Evolutionary conservation across 805 yeast species (phyloP).

Genomic region (Wilhelminamyces savonicus): DNA sequence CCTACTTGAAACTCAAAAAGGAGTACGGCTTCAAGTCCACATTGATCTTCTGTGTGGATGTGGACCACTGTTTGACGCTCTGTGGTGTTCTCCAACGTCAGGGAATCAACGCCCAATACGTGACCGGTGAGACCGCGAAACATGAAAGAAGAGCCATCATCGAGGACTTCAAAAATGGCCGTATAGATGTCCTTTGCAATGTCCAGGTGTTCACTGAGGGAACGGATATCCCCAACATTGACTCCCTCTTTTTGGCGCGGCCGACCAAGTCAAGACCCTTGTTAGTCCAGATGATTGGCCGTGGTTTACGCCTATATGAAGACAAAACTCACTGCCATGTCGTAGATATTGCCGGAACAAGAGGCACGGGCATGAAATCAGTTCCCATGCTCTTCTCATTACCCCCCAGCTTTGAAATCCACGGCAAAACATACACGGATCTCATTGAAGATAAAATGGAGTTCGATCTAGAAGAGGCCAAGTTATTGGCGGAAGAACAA

Average conservation of each 20-base stretch:
- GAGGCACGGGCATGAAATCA: conserved; percentile 46
- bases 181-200: conserved; percentile 69
- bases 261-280: conserved; percentile 75
- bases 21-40: conserved; percentile 48
- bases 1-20: conserved; percentile 34
- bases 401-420: conserved; percentile 20
- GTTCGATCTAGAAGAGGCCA: conserved; percentile 5
- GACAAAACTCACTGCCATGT: conserved; percentile 66
- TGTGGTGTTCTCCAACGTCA: conserved; percentile 44
- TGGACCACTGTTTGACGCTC: conserved; percentile 55
- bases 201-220: conserved; percentile 94
- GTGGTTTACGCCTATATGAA: conserved; percentile 67
- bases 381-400: conserved; percentile 44
- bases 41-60: conserved; percentile 71
- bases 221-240: conserved; percentile 87
- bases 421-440: conserved; percentile 9
- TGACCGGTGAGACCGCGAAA: conserved; percentile 59
- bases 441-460: conserved; percentile 5
- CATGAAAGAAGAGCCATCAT: conserved; percentile 47
- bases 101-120: conserved; percentile 66
- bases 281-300: conserved; percentile 82
- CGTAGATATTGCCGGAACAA: conserved; percentile 69
- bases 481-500: conserved; percentile 8
- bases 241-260: conserved; percentile 68
- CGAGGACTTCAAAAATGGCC: conserved; percentile 53